phyloP scores from a whole-genome alignment of 1,139 yeast species.

The Taphrina deformans region DNA sequence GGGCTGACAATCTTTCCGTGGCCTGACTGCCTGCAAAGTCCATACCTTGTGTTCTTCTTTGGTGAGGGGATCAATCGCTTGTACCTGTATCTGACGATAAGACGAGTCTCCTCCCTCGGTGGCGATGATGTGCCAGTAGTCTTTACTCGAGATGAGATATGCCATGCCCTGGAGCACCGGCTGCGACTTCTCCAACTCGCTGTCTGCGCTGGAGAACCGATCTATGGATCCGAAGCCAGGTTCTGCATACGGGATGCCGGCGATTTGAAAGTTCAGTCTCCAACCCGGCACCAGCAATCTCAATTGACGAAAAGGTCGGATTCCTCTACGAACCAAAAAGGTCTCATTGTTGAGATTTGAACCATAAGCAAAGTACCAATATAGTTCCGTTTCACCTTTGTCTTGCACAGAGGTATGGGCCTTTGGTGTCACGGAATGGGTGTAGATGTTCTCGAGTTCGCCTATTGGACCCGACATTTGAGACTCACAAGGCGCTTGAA shows the following conservation, averaged over 20 bases:
- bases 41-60: constrained; percentile 7
- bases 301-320: constrained; percentile 7
- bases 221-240: constrained; percentile 31
- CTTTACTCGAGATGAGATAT: constrained; percentile 15
- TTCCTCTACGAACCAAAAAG: constrained; percentile 27
- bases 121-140: constrained; percentile 25
- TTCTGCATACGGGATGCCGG: constrained; percentile 29
- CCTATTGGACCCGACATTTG: background rate
- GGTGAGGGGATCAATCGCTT: constrained; percentile 1
- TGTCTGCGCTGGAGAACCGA: background rate
- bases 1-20: constrained; percentile 19
- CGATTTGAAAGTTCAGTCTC: constrained; percentile 21
- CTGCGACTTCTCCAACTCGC: background rate
- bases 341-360: constrained; percentile 24
- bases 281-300: constrained; percentile 7
- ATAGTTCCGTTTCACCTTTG: background rate
- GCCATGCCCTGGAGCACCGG: constrained; percentile 32
- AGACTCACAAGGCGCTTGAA: background rate
- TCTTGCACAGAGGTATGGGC: background rate
- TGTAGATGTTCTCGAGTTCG: background rate
- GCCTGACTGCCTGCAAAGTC: constrained; percentile 26
- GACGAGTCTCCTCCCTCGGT: constrained; percentile 30
- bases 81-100: constrained; percentile 12
- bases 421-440: background rate
- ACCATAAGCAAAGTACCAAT: constrained; percentile 32